Conservation (phyloP, 768 basidiomycete species). For the Collybiopsis luxurians region DNA sequence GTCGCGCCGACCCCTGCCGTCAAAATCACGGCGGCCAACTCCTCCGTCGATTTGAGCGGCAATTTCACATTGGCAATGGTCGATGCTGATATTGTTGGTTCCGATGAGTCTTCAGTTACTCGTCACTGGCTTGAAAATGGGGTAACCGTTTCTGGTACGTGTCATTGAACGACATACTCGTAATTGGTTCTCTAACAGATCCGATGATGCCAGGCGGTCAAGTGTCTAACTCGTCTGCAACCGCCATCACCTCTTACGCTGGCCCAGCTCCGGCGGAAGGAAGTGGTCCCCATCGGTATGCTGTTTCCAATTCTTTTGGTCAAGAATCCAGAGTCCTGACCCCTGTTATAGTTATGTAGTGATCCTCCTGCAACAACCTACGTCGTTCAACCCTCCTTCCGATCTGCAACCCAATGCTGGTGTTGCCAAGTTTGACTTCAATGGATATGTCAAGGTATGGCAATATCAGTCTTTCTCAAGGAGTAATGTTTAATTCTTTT, state of each 20-base stretch:
- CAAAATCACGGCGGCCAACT: constrained; percentile 47
- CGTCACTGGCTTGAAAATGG: constrained; percentile 82
- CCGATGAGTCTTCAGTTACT: constrained; percentile 55
- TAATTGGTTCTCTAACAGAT: neutral
- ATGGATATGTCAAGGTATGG: constrained; percentile 52
- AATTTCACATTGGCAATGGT: constrained; percentile 72
- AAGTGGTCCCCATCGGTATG: constrained; percentile 71
- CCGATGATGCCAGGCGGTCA: constrained; percentile 21
- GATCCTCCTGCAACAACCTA: constrained; percentile 62
- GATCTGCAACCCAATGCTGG: constrained; percentile 48
- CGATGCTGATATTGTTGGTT: constrained; percentile 69
- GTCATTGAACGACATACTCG: neutral
- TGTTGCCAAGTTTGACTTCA: constrained; percentile 55
- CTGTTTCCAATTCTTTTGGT: neutral
- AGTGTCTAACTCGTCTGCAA: constrained; percentile 43
- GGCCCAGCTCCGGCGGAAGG: constrained; percentile 70
- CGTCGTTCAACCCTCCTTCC: constrained; percentile 57
- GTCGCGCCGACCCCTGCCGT: constrained; percentile 53
- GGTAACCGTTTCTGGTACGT: constrained; percentile 46
- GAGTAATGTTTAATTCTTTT: neutral
- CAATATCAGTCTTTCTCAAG: neutral
- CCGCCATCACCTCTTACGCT: constrained; percentile 60
- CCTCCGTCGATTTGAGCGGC: constrained; percentile 41
- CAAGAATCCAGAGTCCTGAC: too few relatives aligned
- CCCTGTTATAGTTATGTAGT: constrained; percentile 56